These are phyloP conservation scores for Diaporthe nobilis DNA, from an alignment of 2,329 filamentous ascomycete species.

Conservation along the genomic window DNA sequence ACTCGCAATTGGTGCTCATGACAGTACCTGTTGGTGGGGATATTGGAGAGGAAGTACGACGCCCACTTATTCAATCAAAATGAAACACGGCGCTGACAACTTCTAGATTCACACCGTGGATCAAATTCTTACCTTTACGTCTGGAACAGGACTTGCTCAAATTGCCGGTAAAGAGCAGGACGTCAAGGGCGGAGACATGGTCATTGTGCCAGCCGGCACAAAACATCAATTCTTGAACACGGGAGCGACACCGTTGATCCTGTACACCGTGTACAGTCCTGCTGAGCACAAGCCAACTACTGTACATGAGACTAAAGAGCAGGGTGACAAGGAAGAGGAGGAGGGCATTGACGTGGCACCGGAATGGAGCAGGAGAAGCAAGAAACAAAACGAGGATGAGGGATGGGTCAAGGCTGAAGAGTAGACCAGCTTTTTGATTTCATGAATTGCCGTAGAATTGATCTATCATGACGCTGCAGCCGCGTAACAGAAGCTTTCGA, in stretches of 20 bases:
- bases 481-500: too few relatives aligned
- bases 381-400: slow-evolving; percentile 66
- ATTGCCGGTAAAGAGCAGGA: slow-evolving; percentile 71
- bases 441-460: not conserved
- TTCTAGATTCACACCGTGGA: slow-evolving; percentile 69
- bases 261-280: slow-evolving; percentile 75
- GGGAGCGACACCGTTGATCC: slow-evolving; percentile 69
- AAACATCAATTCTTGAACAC: slow-evolving; percentile 77
- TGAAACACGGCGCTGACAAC: not conserved
- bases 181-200: slow-evolving; percentile 55
- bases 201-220: slow-evolving; percentile 72
- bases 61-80: not conserved
- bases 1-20: slow-evolving; percentile 75
- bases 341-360: slow-evolving; percentile 72
- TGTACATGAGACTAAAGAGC: slow-evolving; percentile 74
- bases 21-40: slow-evolving; percentile 74
- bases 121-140: slow-evolving; percentile 75
- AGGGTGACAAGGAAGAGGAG: slow-evolving; percentile 74
- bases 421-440: not conserved
- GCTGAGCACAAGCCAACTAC: slow-evolving; percentile 73
- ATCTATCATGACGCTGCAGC: too few relatives aligned
- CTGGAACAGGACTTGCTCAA: slow-evolving; percentile 69
- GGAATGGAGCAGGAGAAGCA: slow-evolving; percentile 69
- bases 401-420: slow-evolving; percentile 59
- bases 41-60: slow-evolving; percentile 73